Evolutionary conservation across 257 asterid genomes (phyloP).

Genomic region (Salvia splendens): DNA sequence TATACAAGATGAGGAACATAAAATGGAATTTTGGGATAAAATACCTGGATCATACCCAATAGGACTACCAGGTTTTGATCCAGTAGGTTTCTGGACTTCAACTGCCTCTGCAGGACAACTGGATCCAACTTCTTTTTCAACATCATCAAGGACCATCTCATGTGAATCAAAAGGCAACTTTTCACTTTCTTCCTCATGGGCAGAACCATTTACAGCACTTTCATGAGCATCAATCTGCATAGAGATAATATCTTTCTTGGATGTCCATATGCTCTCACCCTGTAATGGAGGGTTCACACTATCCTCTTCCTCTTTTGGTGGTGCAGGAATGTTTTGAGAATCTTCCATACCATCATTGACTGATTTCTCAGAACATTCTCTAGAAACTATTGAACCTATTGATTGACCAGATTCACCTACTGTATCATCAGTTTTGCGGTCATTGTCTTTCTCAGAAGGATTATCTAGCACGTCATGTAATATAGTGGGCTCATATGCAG

Average conservation of each 20-base stretch:
- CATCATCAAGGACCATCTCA: conserved; percentile 37
- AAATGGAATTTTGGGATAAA: conserved; percentile 13
- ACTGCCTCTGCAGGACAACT: conserved; percentile 34
- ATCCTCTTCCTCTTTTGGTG: conserved; percentile 39
- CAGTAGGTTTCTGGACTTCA: conserved; percentile 39
- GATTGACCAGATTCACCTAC: conserved; percentile 34
- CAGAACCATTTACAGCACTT: conserved; percentile 36
- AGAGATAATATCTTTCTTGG: conserved; percentile 31
- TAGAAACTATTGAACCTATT: conserved; percentile 32
- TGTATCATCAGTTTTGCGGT: conserved; percentile 25
- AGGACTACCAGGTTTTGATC: conserved; percentile 37
- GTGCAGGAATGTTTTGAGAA: conserved; percentile 31
- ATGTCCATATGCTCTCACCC: conserved; percentile 40
- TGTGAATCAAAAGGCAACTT: conserved; percentile 36
- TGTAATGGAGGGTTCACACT: conserved; percentile 33
- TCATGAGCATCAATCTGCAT: conserved; percentile 40
- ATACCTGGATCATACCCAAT: conserved; percentile 44
- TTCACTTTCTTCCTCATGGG: conserved; percentile 36
- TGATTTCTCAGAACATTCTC: conserved; percentile 37
- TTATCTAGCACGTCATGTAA: conserved; percentile 25
- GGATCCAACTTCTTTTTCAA: conserved; percentile 34
- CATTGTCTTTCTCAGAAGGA: conserved; percentile 33
- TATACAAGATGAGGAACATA: conserved; percentile 10
- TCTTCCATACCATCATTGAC: conserved; percentile 39
- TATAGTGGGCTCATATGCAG: conserved; percentile 29